These are phyloP conservation scores for Bathelium albidoporum DNA, from an alignment of 495 filamentous ascomycete genomes.

Conservation along the genomic window DNA sequence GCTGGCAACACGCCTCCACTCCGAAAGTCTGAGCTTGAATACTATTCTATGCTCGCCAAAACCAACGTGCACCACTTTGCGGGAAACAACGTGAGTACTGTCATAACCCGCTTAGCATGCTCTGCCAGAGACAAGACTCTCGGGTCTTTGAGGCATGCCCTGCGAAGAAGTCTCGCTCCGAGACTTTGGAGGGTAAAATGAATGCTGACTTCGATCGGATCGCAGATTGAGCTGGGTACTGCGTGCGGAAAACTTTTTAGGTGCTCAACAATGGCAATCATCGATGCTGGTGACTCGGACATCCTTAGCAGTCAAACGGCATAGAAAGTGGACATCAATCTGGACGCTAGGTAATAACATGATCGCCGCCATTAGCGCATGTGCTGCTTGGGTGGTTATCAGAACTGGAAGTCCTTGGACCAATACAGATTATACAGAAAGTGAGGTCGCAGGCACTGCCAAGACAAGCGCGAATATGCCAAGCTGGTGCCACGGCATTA, in stretches of 20 bases:
- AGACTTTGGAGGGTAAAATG: constrained; percentile 78
- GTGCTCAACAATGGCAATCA: constrained; percentile 87
- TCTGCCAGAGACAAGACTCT: constrained; percentile 17
- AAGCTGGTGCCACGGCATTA: too few species aligned
- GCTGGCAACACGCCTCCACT: constrained; percentile 94
- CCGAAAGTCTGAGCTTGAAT: constrained; percentile 88
- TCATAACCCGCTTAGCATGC: constrained; percentile 19
- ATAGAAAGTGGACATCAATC: constrained; percentile 28
- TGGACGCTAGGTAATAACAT: too few species aligned
- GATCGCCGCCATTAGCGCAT: too few species aligned
- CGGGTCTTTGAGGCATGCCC: constrained; percentile 35
- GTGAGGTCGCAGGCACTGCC: too few species aligned
- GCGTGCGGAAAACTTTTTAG: constrained; percentile 84
- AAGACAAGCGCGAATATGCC: too few species aligned
- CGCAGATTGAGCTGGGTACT: constrained; percentile 90
- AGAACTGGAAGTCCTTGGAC: too few species aligned
- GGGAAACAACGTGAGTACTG: constrained; percentile 88
- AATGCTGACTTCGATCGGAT: constrained; percentile 28
- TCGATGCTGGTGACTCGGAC: constrained; percentile 97
- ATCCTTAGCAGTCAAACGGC: constrained; percentile 65
- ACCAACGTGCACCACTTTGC: constrained; percentile 90
- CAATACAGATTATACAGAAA: too few species aligned
- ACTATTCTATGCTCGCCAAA: constrained; percentile 80
- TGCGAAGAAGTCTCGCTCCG: constrained; percentile 62
- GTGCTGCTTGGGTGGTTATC: too few species aligned